These are phyloP conservation scores for Cucumis sativus DNA, from an alignment of 306 rosid genomes.

Conservation along the genomic window DNA sequence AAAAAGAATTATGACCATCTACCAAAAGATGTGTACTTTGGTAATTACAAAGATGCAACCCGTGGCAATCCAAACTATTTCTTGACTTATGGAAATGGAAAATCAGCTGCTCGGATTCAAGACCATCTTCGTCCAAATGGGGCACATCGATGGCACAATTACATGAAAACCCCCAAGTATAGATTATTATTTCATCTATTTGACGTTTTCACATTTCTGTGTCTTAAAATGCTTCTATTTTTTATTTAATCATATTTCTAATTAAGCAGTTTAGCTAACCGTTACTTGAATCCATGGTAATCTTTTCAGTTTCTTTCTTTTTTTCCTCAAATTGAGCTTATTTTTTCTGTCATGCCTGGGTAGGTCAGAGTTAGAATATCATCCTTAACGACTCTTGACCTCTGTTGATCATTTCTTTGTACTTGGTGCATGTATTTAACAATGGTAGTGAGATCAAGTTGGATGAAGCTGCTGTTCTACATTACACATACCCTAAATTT, in stretches of 20 bases:
- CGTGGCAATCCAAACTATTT: slow-evolving; percentile 97
- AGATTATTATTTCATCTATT: slow-evolving; percentile 15
- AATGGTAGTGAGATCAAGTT: slow-evolving; percentile 65
- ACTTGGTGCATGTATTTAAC: not conserved
- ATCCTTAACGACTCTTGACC: not conserved
- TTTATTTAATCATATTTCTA: not conserved
- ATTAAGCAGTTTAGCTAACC: not conserved
- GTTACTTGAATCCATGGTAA: not conserved
- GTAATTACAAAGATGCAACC: slow-evolving; percentile 77
- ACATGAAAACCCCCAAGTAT: slow-evolving; percentile 86
- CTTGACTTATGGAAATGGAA: slow-evolving; percentile 94
- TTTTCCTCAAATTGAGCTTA: not conserved
- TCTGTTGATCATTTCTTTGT: not conserved
- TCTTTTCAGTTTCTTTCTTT: not conserved
- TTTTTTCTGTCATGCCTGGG: not conserved
- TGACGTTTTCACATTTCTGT: slow-evolving; percentile 8
- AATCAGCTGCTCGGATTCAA: slow-evolving; percentile 88
- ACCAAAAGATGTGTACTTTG: slow-evolving; percentile 84
- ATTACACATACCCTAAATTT: slow-evolving; percentile 85
- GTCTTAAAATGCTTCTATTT: not conserved
- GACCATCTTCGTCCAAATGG: slow-evolving; percentile 98
- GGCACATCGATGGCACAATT: slow-evolving; percentile 99
- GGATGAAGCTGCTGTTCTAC: slow-evolving; percentile 98
- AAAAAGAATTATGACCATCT: slow-evolving; percentile 95
- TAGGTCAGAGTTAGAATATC: not conserved